Percentiles rank a stretch among this genome's conserved stretches.
Conservation (phyloP, 2,329 filamentous ascomycete genomes). For the Colletotrichum horii region DNA sequence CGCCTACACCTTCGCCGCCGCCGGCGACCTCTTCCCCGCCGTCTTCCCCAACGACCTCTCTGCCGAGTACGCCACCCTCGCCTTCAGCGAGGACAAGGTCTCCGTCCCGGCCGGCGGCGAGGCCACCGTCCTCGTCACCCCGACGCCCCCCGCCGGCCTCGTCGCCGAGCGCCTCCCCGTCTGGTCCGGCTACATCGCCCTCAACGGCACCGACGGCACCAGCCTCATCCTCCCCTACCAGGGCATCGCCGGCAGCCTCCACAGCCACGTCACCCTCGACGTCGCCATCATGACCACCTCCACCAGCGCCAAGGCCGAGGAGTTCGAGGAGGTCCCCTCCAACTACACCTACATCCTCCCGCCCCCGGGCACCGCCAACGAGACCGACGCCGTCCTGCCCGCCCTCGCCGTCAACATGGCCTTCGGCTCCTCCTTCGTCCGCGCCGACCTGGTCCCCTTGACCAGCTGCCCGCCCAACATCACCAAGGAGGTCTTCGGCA, state of each 20-base stretch:
- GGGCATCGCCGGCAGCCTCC: slow-evolving; percentile 41
- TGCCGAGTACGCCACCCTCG: slow-evolving; percentile 45
- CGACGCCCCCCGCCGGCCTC: slow-evolving; percentile 43
- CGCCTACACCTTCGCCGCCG: slow-evolving; percentile 54
- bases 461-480: slow-evolving; percentile 30
- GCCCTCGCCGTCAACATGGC: slow-evolving; percentile 44
- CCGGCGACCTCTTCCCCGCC: slow-evolving; percentile 37
- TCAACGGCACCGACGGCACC: slow-evolving; percentile 44
- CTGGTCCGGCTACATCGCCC: slow-evolving; percentile 46
- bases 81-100: slow-evolving; percentile 47
- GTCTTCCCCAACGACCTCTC: slow-evolving; percentile 51
- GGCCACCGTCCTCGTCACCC: slow-evolving; percentile 51
- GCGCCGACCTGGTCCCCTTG: slow-evolving; percentile 49
- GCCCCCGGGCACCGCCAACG: slow-evolving; percentile 38
- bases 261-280: slow-evolving; percentile 40
- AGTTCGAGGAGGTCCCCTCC: slow-evolving; percentile 27
- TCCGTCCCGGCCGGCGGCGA: slow-evolving; percentile 46
- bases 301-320: slow-evolving; percentile 29
- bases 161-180: slow-evolving; percentile 41
- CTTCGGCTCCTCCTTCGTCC: slow-evolving; percentile 50
- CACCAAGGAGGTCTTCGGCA: slow-evolving; percentile 38
- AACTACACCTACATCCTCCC: slow-evolving; percentile 49
- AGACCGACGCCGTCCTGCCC: slow-evolving; percentile 38
- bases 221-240: slow-evolving; percentile 45
- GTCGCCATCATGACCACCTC: slow-evolving; percentile 39